Base-by-base conservation (phyloP, 169 alveolate genomes). In the Cystoisospora suis region DNA sequence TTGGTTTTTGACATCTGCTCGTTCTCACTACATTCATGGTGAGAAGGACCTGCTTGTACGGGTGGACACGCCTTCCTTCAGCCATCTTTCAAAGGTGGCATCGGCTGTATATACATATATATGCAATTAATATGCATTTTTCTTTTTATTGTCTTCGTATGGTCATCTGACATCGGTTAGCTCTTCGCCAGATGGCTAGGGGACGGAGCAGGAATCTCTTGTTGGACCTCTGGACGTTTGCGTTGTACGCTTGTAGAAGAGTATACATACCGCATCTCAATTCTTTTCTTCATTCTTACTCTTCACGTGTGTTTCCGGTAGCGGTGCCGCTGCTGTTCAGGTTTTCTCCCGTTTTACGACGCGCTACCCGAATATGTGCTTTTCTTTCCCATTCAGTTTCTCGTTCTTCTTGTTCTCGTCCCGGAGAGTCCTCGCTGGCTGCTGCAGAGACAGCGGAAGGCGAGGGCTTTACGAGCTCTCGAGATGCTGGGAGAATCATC, bases 361-460 rank as follows among this genome's bases (percentile, higher is more conserved):
- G n/a, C n/a, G n/a, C n/a, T n/a, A n/a, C n/a, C n/a, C 23, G 65
- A 12, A 23, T 61, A 6, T 23, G 49, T 69, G 80, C 38, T 29
- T 27, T 27, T 34, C 17, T 32, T 69, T 27, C 42, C 45, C 42
- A 9, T 3, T 38, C 83, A 72, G 83, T 9, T 34, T 7, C 46
- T 72, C 12, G 42, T 72, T 72, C 53, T 72, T 34, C 53, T 72
- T 38, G 36, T 40, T 56, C 42, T 38, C 83, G 83, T 40, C 34
- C 83, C 83, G 1, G 83, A 72, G 56, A 72, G 83, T 17, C 83
- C 83, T 72, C 15, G 56, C 42, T 72, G 83, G 83, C 4, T 72
- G 56, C 23, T 72, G 23, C 56, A 40, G 42, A 34, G 42, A 53
- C n/a, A 72, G 56, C 15, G 27, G 23, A 46, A 46, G n/a, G 83